phyloP scores from a whole-genome alignment of 2,329 filamentous ascomycete species.

The Alternaria atra region DNA sequence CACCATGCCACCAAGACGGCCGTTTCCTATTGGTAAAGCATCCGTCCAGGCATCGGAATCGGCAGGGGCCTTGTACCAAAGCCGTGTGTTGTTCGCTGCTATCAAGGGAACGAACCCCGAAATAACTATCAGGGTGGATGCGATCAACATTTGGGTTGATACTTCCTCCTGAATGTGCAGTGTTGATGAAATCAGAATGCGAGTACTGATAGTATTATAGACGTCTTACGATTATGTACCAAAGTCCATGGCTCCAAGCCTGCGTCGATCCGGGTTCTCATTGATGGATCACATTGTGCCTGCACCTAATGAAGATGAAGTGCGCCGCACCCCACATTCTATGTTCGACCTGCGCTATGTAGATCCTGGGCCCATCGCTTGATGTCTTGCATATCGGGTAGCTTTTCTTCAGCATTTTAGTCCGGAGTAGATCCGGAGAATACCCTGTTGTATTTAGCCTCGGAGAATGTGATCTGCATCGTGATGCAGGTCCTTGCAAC shows the following conservation, averaged over 20 bases:
- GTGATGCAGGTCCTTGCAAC: background rate
- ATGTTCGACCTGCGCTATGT: background rate
- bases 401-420: background rate
- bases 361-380: background rate
- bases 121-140: background rate
- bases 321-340: conserved; percentile 5
- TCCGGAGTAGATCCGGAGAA: conserved; percentile 10
- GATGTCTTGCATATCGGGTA: conserved; percentile 1
- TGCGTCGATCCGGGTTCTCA: background rate
- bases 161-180: background rate
- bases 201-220: background rate
- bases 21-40: conserved; percentile 61
- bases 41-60: conserved; percentile 44
- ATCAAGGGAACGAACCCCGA: background rate
- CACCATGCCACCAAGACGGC: conserved; percentile 58
- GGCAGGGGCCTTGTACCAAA: conserved; percentile 11
- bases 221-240: background rate
- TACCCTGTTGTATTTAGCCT: conserved; percentile 17
- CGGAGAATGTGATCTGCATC: background rate
- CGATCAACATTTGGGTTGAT: background rate
- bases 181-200: background rate
- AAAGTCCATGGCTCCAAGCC: background rate
- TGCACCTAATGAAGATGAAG: background rate
- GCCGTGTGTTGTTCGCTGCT: conserved; percentile 7
- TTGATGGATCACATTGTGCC: conserved; percentile 13